Evolutionary conservation across 2,329 filamentous ascomycete species (phyloP), one percentile per base, ranked within the genome.

Genomic region (Aspergillus fumigatiaffinis): DNA sequence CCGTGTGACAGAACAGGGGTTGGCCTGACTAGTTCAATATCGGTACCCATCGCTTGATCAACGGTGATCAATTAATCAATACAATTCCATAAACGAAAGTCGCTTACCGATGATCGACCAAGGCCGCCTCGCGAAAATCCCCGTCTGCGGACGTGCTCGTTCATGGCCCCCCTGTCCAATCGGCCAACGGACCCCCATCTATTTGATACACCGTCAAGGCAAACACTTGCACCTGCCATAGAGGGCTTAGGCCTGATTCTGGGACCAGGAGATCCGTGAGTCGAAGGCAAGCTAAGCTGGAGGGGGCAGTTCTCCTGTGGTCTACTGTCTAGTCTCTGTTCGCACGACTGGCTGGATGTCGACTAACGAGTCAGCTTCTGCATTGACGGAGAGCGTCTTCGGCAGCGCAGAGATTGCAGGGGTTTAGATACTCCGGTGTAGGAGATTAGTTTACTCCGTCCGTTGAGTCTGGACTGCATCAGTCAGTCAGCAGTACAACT

Each of bases 1-100:
- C 41, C 41, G 52, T 54, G 52, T 54, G 52, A 54, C 52, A 44
- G 21, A 38, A 50, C 52, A 54, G 52, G 52, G 52, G 41, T 54
- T 50, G 20, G 29, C 28, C 8, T 26, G 20, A 50, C 32, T 29
- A 54, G 52, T 54, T 54, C 41, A 54, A 54, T 50, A 28, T 10
- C 29, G 17, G 20, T 42, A 17, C 26, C 38, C 14, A 23, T 32
- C 32, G 32, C 32, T 38, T 38, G 32, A 17, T 38, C 4, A 38
- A 38, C 5, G 12, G 12, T 35, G 32, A 14, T 38, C 32, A 17
- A 38, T 17, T 3, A 35, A 35, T 35, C 12, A 17, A 35, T 17
- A 26, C 32, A 17, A n/a, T 25, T 20, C 42, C n/a, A n/a, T 32
- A 12, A 14, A 38, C 14, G 14, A 17, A 8, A 17, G 3, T 35